Base-by-base conservation (phyloP, 2,329 filamentous ascomycete genomes). In the Colletotrichum sp. region DNA sequence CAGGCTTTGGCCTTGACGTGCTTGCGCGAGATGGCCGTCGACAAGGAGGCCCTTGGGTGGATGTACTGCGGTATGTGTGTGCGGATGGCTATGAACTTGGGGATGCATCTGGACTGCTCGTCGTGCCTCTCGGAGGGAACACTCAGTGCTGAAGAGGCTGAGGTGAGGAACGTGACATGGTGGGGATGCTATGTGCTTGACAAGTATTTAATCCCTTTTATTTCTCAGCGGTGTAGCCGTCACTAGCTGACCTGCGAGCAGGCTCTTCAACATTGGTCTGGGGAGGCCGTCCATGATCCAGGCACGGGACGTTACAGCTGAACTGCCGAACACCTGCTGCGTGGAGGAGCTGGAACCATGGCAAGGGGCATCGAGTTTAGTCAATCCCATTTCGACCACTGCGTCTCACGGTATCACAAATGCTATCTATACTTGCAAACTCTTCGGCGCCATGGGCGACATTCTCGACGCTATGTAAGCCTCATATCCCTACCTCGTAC, bases 221-320 rank as follows among this genome's bases (percentile, higher is more conserved):
- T 44, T 44, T 0, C 36, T 44, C 0, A 44, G 16, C 36, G 36
- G 0, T 18, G 5, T 18, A 5, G 0, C 5, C 4, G 5, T 18
- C 5, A 44, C 1, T 18, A 1, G 36, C 36, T 44, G 16, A 44
- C 16, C 36, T 44, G 36, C 0, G 1, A 10, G 8, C 8, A 44
- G 36, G 36, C 16, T 44, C 0, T 44, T 44, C 36, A 44, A 44
- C 16, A 44, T 44, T 44, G 36, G 36, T 44, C 36, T 44, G 1
- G 36, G 36, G 36, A 44, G 36, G 36, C 36, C 36, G 36, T 44
- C 36, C 36, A 44, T 44, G 36, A 10, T 44, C 5, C 36, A 44
- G 16, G 36, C 36, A 1, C 36, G 36, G 2, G 36, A 44, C 2
- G 36, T 44, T 8, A 44, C 36, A 44, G 36, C 36, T 18, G 36